phyloP scores from a whole-genome alignment of 2,329 filamentous ascomycete genomes.

The Scorias spongiosa region DNA sequence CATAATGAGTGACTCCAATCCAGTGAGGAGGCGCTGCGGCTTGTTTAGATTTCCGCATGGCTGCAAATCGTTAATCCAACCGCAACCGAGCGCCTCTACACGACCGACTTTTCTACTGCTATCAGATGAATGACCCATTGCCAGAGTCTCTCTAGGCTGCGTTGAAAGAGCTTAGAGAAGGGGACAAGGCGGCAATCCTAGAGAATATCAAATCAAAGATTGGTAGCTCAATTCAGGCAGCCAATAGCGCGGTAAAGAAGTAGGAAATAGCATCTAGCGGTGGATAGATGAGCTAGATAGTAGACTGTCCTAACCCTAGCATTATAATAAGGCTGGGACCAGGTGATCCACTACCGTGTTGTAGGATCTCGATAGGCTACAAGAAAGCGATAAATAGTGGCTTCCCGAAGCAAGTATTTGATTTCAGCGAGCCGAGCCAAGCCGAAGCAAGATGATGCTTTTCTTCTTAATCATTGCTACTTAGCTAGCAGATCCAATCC shows the following conservation, averaged over 20 bases:
- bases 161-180: not conserved
- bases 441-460: conserved; percentile 3
- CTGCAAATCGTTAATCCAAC: not conserved
- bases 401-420: conserved; percentile 10
- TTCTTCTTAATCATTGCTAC: conserved; percentile 6
- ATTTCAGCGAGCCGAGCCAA: conserved; percentile 7
- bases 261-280: conserved; percentile 5
- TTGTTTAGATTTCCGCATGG: not conserved
- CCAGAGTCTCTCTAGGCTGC: not conserved
- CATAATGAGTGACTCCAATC: not conserved
- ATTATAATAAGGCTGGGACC: conserved; percentile 18
- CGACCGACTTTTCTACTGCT: not conserved
- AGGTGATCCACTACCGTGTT: conserved; percentile 22
- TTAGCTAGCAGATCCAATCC: conserved; percentile 2
- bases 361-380: not conserved
- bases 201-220: not conserved
- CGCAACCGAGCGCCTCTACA: not conserved
- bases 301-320: conserved; percentile 18
- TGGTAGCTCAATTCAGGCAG: not conserved
- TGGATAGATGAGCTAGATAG: conserved; percentile 10
- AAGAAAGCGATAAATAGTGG: conserved; percentile 1
- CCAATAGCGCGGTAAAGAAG: not conserved
- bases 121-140: not conserved
- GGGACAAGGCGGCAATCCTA: not conserved
- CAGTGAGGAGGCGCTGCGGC: not conserved